phyloP scores from a whole-genome alignment of 257 asterid genomes.

The Solanum boliviense region DNA sequence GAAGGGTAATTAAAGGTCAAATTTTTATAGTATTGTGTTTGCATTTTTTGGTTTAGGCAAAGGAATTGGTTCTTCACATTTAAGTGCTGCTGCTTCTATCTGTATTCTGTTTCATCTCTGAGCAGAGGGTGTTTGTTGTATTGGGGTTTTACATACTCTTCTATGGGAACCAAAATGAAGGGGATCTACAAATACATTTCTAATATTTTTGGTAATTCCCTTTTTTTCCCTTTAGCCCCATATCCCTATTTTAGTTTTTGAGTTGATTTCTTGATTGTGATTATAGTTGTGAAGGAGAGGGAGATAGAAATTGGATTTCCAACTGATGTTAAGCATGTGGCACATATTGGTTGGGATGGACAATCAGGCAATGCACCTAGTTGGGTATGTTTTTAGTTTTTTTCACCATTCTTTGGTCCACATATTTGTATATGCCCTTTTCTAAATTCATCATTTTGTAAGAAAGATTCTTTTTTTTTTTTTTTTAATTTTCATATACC shows the following conservation, averaged over 20 bases:
- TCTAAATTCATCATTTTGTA: neutral
- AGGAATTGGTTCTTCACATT: constrained; percentile 9
- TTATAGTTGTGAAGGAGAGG: constrained; percentile 51
- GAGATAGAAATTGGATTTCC: constrained; percentile 80
- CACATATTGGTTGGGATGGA: constrained; percentile 93
- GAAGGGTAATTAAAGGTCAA: neutral
- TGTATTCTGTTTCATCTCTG: constrained; percentile 10
- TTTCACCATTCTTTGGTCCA: neutral
- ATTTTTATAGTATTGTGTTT: neutral
- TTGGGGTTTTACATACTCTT: neutral
- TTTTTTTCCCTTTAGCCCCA: neutral
- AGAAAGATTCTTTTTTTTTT: neutral
- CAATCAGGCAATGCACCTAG: constrained; percentile 62
- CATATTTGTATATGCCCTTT: neutral
- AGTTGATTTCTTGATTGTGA: neutral
- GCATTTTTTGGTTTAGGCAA: constrained; percentile 30
- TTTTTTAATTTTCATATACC: neutral
- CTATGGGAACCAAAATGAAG: constrained; percentile 60
- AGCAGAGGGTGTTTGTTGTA: constrained; percentile 11
- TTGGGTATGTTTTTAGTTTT: constrained; percentile 48
- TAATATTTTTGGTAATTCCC: constrained; percentile 48
- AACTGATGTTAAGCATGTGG: constrained; percentile 84
- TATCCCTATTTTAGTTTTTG: neutral
- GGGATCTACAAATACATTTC: constrained; percentile 69
- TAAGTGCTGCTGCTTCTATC: constrained; percentile 15